These are phyloP conservation scores for Colletotrichum caudatum DNA, from an alignment of 2,329 filamentous ascomycete species.

Conservation along the genomic window DNA sequence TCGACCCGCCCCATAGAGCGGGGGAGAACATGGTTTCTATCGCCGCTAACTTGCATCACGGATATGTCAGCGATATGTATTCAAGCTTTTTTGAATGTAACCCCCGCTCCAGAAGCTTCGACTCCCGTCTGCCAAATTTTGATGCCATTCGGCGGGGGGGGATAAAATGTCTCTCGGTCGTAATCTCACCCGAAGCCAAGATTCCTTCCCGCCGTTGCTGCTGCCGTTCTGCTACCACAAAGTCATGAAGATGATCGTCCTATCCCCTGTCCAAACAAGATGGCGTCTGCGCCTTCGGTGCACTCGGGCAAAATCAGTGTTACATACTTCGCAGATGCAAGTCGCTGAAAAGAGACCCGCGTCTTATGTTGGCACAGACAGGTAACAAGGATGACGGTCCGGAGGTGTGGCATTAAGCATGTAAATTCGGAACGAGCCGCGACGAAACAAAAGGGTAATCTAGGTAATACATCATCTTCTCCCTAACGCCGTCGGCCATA, in stretches of 20 bases:
- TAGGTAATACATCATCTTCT: slow-evolving; percentile 24
- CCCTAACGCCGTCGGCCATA: slow-evolving; percentile 30
- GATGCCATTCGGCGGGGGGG: not conserved
- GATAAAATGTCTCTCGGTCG: not conserved
- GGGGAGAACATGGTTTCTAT: not conserved
- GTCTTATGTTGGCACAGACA: not conserved
- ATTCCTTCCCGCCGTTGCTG: not conserved
- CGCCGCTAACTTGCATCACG: slow-evolving; percentile 13
- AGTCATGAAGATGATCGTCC: slow-evolving; percentile 11
- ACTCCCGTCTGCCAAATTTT: not conserved
- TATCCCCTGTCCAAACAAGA: not conserved
- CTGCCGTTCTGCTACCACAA: not conserved
- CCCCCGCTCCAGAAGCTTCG: not conserved
- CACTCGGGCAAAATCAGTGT: not conserved
- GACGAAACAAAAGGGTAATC: slow-evolving; percentile 19
- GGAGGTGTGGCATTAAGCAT: slow-evolving; percentile 10
- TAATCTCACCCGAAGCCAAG: not conserved
- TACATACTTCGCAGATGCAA: not conserved
- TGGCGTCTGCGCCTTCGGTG: not conserved
- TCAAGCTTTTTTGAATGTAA: not conserved
- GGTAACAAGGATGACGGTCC: not conserved
- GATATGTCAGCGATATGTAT: not conserved
- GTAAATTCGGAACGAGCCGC: slow-evolving; percentile 18
- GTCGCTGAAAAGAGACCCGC: not conserved
- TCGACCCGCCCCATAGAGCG: not conserved